Base-by-base conservation (phyloP, 2,329 filamentous ascomycete genomes). In the Fusarium sp. region DNA sequence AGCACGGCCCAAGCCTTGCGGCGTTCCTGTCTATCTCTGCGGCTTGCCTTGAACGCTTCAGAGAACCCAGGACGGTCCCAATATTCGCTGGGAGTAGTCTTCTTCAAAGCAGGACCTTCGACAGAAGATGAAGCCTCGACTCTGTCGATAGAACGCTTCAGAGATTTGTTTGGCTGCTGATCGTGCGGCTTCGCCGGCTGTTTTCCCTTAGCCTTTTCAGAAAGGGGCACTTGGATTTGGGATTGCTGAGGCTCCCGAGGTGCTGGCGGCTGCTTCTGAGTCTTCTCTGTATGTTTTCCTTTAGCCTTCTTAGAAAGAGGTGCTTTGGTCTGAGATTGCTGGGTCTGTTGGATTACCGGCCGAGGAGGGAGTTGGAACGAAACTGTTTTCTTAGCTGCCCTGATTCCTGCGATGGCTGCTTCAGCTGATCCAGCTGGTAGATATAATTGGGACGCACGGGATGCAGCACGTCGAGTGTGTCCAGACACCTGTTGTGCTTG, bases 111-210 rank as follows among this genome's bases (percentile, higher is more conserved):
- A 18, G 57, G 57, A 1, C 26, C 49, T 32, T 27, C 23, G 6
- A 18, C 30, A 12, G 56, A 26, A 41, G 46, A 5, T 17, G 56
- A 40, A 3, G 23, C 49, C 4, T 45, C 32, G 1, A 60, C 57
- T 30, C 42, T 23, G 15, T 60, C 32, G 26, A 60, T 38, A 27
- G 49, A 15, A 18, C 57, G 49, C 57, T 60, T 60, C n/a, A 8
- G 10, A 3, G 50, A 9, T 11, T 33, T 53, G 11, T 33, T 40
- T 4, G 38, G 57, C 6, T 55, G 49, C 3, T 37, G 20, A 10
- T 7, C 48, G 18, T 37, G 48, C 23, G 48, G 13, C 20, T 50
- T 38, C 48, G 14, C 35, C 10, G 48, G 32, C 20, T 50, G 32
- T 37, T 17, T 50, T 26, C 48, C 23, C 35, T 32, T 37, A 20